These are phyloP conservation scores for Plasmodium gallinaceum DNA, from an alignment of 169 alveolate genomes.

Conservation along the genomic window DNA sequence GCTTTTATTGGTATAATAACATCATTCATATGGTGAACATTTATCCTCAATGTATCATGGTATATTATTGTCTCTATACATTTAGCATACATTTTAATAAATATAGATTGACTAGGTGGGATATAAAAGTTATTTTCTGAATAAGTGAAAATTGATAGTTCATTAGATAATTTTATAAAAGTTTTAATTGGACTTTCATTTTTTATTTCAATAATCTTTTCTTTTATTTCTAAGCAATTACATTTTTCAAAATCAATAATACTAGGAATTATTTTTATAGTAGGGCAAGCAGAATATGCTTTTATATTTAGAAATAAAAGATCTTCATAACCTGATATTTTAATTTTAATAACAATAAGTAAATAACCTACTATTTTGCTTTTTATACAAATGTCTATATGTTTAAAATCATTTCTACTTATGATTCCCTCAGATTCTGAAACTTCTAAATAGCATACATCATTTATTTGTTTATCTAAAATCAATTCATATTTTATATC, in stretches of 20 bases:
- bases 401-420: constrained; percentile 24
- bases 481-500: constrained; percentile 64
- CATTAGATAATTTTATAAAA: constrained; percentile 54
- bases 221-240: constrained; percentile 60
- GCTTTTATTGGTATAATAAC: constrained; percentile 41
- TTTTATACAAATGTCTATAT: constrained; percentile 33
- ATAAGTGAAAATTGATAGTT: constrained; percentile 26
- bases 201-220: constrained; percentile 56
- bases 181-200: constrained; percentile 75
- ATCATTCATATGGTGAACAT: constrained; percentile 47
- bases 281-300: constrained; percentile 57
- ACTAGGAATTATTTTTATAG: constrained; percentile 63
- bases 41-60: constrained; percentile 24
- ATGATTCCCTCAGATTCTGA: constrained; percentile 27
- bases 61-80: constrained; percentile 52
- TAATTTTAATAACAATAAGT: constrained; percentile 56
- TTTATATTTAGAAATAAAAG: constrained; percentile 58
- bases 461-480: constrained; percentile 34
- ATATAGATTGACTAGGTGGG: constrained; percentile 24
- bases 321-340: constrained; percentile 60
- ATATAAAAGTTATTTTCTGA: constrained; percentile 49
- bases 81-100: constrained; percentile 28
- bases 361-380: constrained; percentile 57
- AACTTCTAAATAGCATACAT: constrained; percentile 31
- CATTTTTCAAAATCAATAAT: constrained; percentile 70